phyloP scores from a whole-genome alignment of 495 filamentous ascomycete genomes.

The Podospora pseudopauciseta region DNA sequence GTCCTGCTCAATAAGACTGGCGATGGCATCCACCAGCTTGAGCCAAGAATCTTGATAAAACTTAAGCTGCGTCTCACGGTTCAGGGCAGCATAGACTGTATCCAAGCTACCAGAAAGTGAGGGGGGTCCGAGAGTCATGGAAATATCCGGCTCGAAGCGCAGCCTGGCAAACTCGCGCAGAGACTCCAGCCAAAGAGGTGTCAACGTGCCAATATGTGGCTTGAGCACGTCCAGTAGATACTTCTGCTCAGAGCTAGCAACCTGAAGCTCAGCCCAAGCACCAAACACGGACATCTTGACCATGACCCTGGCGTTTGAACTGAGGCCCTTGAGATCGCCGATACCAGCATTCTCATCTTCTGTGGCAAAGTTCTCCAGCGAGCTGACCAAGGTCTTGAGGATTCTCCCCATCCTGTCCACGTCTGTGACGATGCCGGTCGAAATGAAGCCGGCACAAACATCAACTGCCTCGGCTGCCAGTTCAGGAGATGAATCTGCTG shows the following conservation, averaged over 20 bases:
- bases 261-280: conserved; percentile 98
- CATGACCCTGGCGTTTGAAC: conserved; percentile 97
- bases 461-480: conserved; percentile 92
- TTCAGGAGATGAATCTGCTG: conserved; percentile 91
- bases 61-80: conserved; percentile 86
- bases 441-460: conserved; percentile 95
- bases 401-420: conserved; percentile 98
- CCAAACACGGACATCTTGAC: conserved; percentile 94
- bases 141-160: conserved; percentile 95
- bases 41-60: conserved; percentile 99
- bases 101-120: conserved; percentile 77
- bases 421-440: conserved; percentile 94
- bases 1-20: conserved; percentile 94
- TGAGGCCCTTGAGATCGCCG: conserved; percentile 87
- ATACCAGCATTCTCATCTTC: conserved; percentile 82
- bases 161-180: conserved; percentile 90
- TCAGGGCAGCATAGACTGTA: conserved; percentile 87
- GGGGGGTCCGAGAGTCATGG: conserved; percentile 72
- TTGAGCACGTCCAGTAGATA: conserved; percentile 87
- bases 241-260: conserved; percentile 87
- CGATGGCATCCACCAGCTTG: conserved; percentile 94
- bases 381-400: conserved; percentile 84
- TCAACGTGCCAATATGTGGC: conserved; percentile 82
- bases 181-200: conserved; percentile 89
- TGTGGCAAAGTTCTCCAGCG: conserved; percentile 86